Percentiles rank a stretch among this genome's conserved stretches.
Conservation (phyloP, 2,329 filamentous ascomycete genomes). For the Aspergillus persii region DNA sequence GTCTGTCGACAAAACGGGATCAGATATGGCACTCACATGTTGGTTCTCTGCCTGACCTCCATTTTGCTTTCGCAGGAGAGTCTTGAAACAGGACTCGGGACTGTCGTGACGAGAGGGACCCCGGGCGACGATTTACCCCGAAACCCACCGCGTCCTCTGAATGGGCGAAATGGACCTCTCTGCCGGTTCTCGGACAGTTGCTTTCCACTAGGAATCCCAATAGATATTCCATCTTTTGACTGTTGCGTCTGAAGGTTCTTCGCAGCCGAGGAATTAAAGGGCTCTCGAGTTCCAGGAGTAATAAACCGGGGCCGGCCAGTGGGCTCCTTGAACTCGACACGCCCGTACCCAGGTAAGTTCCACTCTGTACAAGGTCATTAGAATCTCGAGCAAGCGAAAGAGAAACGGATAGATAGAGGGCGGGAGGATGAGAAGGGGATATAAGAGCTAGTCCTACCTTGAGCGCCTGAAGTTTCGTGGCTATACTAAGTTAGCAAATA, state of each 20-base stretch:
- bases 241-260: neutral
- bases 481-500: constrained; percentile 11
- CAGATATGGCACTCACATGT: constrained; percentile 13
- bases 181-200: neutral
- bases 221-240: neutral
- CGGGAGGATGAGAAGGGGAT: neutral
- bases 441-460: constrained; percentile 15
- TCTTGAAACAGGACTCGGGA: constrained; percentile 19
- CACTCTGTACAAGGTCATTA: constrained; percentile 17
- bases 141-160: constrained; percentile 8
- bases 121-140: constrained; percentile 3
- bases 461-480: constrained; percentile 21
- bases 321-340: neutral
- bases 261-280: neutral
- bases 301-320: neutral
- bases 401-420: neutral
- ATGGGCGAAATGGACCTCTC: neutral
- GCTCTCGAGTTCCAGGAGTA: neutral
- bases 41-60: constrained; percentile 20
- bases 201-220: neutral
- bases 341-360: constrained; percentile 23
- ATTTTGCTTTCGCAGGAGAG: constrained; percentile 24
- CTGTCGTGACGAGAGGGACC: neutral
- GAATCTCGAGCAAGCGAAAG: neutral
- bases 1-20: neutral